Base-by-base conservation (phyloP, 2,329 filamentous ascomycete species). In the Colletotrichum tofieldiae region DNA sequence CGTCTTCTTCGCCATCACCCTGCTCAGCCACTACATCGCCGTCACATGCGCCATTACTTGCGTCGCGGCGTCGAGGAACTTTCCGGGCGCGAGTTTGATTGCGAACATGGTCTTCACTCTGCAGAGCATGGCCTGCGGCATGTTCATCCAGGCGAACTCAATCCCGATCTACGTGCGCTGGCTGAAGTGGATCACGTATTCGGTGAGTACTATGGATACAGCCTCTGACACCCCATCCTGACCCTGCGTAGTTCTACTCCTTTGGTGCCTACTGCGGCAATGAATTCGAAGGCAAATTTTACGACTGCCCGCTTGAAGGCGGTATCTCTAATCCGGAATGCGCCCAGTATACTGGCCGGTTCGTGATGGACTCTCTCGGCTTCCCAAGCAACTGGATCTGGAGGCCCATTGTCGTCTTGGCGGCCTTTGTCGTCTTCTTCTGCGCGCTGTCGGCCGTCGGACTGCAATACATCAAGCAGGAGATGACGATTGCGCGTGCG, bases 131-230 rank as follows among this genome's bases (percentile, higher is more conserved):
- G 91, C 91, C 0, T 94, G 93, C 74, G 93, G 93, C 1, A 94
- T 92, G 79, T 95, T 95, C 75, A 90, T 95, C 18, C 93, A 95
- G 78, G 86, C 87, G 14, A 90, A 93, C 65, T 90, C 91, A 6
- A 93, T 95, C 4, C 92, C 93, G 0, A 85, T 95, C 1, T 95
- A 94, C 76, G 89, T 94, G n/a, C 86, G 93, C 67, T 95, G 93
- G 93, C 83, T 93, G 1, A 95, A 94, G 78, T 93, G 90, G 84
- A 86, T 87, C 32, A 88, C 89, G 1, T 92, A 91, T 74, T 86
- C 87, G 29, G 87, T 87, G 80, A 78, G 84, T 78, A 76, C 5
- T 77, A 5, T 81, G 6, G 81, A 8, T n/a, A 51, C 79, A 77
- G 8, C 8, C 14, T 4, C 20, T 37, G 2, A 29, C 63, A 63